Conservation (phyloP, 176 grass and related monocot genomes). For the Phoenix dactylifera region DNA sequence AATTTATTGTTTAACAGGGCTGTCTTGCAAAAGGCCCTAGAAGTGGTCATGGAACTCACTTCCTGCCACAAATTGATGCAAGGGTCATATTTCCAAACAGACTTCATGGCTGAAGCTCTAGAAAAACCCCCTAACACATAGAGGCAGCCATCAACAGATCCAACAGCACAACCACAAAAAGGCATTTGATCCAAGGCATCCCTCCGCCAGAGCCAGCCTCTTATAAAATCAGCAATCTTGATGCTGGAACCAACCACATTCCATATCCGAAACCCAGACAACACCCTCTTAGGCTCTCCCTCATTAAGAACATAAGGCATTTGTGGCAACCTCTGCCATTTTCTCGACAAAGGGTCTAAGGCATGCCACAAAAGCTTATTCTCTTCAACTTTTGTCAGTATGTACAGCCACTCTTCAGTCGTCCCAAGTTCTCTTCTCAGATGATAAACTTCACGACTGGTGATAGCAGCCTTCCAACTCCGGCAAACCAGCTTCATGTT, state of each 20-base stretch:
- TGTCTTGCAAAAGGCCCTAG: slow-evolving; percentile 61
- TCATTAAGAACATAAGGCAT: slow-evolving; percentile 40
- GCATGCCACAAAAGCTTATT: slow-evolving; percentile 62
- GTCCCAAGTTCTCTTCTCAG: slow-evolving; percentile 53
- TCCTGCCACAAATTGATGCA: slow-evolving; percentile 57
- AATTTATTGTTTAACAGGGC: slow-evolving; percentile 63
- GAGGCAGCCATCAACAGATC: slow-evolving; percentile 36
- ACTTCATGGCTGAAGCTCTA: slow-evolving; percentile 31
- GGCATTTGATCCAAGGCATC: slow-evolving; percentile 31
- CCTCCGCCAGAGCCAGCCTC: slow-evolving; percentile 43
- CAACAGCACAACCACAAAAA: slow-evolving; percentile 37
- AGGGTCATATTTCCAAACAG: slow-evolving; percentile 62
- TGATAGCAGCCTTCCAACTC: slow-evolving; percentile 57
- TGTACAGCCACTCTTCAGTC: slow-evolving; percentile 80
- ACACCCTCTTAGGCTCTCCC: slow-evolving; percentile 24
- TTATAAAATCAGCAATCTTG: slow-evolving; percentile 42
- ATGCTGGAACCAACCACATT: slow-evolving; percentile 73
- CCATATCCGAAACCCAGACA: slow-evolving; percentile 32
- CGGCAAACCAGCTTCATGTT: slow-evolving; percentile 54
- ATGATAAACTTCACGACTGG: slow-evolving; percentile 41
- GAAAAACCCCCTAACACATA: slow-evolving; percentile 76
- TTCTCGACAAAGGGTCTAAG: slow-evolving; percentile 40
- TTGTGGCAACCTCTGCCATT: slow-evolving; percentile 60
- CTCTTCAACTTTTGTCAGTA: slow-evolving; percentile 53
- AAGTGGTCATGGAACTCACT: slow-evolving; percentile 45